Conservation (phyloP, 1,284 basidiomycete genomes). For the Taiwanofungus camphoratus region DNA sequence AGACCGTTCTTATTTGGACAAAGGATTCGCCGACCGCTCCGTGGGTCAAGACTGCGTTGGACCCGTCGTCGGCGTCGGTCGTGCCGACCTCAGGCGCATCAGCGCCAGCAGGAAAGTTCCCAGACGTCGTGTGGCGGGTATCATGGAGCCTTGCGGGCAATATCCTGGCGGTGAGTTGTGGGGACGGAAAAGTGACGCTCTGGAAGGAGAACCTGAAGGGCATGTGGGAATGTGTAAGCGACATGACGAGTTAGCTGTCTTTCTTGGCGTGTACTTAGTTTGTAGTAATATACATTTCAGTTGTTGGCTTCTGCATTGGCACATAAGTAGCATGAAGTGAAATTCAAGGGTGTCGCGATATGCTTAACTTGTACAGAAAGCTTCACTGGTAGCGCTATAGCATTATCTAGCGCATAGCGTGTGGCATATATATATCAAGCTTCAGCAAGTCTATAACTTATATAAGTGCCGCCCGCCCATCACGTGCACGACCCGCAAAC, state of each 20-base stretch:
- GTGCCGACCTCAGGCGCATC: slow-evolving; percentile 37
- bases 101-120: slow-evolving; percentile 69
- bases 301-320: too few relatives aligned
- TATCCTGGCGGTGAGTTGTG: slow-evolving; percentile 94
- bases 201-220: slow-evolving; percentile 98
- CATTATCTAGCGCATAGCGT: too few relatives aligned
- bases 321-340: too few relatives aligned
- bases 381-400: too few relatives aligned
- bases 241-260: slow-evolving; percentile 69
- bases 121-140: slow-evolving; percentile 95
- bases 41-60: slow-evolving; percentile 85
- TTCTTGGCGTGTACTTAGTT: slow-evolving; percentile 2
- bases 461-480: too few relatives aligned
- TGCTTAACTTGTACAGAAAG: too few relatives aligned
- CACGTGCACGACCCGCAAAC: too few relatives aligned
- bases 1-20: slow-evolving; percentile 93
- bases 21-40: slow-evolving; percentile 73
- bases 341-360: too few relatives aligned
- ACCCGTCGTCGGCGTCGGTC: slow-evolving; percentile 62
- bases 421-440: too few relatives aligned
- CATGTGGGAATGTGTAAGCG: slow-evolving; percentile 93
- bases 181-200: slow-evolving; percentile 95
- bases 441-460: too few relatives aligned
- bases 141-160: slow-evolving; percentile 98
- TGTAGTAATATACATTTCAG: too few relatives aligned